These are phyloP conservation scores for Penicillium digitatum DNA, from an alignment of 2,329 filamentous ascomycete genomes.

Conservation along the genomic window DNA sequence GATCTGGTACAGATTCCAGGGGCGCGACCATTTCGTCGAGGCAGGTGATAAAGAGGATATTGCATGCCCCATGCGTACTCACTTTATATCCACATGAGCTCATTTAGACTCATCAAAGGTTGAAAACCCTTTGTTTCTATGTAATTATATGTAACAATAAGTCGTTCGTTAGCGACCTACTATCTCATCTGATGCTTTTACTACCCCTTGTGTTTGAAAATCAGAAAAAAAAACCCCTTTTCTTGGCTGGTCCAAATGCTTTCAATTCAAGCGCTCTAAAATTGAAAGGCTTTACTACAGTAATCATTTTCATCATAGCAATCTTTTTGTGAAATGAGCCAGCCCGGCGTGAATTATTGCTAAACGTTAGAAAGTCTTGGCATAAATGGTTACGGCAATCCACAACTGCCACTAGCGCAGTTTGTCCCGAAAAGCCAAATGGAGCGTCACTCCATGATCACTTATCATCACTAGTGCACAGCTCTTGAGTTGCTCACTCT, in stretches of 20 bases:
- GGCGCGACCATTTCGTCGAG: conserved; percentile 39
- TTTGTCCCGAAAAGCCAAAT: conserved; percentile 19
- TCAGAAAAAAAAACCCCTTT: too few relatives aligned
- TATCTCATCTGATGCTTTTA: neutral
- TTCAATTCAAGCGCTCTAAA: fast-evolving
- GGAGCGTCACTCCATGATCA: conserved; percentile 17
- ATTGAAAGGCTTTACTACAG: neutral
- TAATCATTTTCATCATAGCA: neutral
- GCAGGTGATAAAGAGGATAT: conserved; percentile 36
- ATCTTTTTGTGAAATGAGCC: neutral
- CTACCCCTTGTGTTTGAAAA: neutral
- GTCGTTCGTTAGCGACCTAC: conserved; percentile 5
- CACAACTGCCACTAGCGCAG: conserved; percentile 13
- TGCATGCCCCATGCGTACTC: conserved; percentile 39
- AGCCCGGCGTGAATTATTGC: neutral
- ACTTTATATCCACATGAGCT: conserved; percentile 25
- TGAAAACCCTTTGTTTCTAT: neutral
- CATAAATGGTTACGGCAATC: neutral
- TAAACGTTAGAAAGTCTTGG: conserved; percentile 8
- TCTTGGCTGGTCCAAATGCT: too few relatives aligned
- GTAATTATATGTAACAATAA: conserved; percentile 16
- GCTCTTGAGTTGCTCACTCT: conserved; percentile 15
- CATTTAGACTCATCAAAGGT: neutral
- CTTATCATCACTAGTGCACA: conserved; percentile 17
- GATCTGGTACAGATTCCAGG: conserved; percentile 43